Evolutionary conservation across 2,329 filamentous ascomycete genomes (phyloP).

Genomic region (Colletotrichum lupini): DNA sequence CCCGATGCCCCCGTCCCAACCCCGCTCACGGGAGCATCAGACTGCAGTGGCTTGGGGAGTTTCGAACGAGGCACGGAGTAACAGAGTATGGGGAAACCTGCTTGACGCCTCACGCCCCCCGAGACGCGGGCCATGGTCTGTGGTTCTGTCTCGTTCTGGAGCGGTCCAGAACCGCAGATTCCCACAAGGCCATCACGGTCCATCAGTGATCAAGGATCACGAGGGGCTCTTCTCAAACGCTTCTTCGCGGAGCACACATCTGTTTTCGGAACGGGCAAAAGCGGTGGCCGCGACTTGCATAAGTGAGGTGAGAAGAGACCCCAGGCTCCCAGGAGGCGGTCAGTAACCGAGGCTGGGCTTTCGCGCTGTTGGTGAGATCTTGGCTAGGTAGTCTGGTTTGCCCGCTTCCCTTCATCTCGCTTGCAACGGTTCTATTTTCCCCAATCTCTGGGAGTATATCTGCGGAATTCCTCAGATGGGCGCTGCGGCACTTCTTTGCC

Average conservation of each 20-base stretch:
- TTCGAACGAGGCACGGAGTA: not conserved
- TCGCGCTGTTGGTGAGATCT: not conserved
- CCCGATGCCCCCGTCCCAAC: not conserved
- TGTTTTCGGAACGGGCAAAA: constrained; percentile 29
- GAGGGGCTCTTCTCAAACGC: not conserved
- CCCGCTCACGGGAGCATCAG: not conserved
- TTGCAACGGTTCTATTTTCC: not conserved
- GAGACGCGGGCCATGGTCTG: not conserved
- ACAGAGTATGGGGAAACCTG: constrained; percentile 16
- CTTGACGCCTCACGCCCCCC: constrained; percentile 8
- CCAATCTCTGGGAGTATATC: not conserved
- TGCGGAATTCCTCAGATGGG: too few relatives aligned
- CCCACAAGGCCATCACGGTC: not conserved
- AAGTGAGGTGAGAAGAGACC: too few relatives aligned
- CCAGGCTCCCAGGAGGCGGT: not conserved
- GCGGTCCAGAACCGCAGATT: constrained; percentile 11
- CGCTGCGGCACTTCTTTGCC: not conserved
- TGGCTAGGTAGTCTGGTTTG: not conserved
- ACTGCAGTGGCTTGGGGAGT: not conserved
- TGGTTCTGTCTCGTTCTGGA: constrained; percentile 5
- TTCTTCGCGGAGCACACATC: not conserved
- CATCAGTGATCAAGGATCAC: not conserved
- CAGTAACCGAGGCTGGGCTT: constrained; percentile 16
- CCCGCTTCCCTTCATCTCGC: constrained; percentile 1
- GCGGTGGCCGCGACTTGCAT: not conserved